These are phyloP conservation scores for Leccinum fallax DNA, from an alignment of 1,284 basidiomycete genomes.

Conservation along the genomic window DNA sequence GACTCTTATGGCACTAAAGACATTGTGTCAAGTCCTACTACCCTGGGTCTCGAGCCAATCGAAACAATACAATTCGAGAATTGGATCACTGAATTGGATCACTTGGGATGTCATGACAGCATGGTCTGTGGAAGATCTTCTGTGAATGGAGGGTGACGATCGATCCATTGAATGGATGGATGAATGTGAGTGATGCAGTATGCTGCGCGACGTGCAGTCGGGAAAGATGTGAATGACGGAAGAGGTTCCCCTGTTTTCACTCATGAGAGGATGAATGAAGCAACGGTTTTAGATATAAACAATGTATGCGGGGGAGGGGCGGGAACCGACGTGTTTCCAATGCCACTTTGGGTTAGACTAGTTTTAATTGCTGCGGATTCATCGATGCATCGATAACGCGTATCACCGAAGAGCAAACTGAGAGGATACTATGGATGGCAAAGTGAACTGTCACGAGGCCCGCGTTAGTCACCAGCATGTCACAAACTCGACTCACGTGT, in stretches of 20 bases:
- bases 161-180: background rate
- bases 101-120: background rate
- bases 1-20: background rate
- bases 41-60: conserved; percentile 9
- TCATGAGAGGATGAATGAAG: conserved; percentile 1
- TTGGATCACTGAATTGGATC: background rate
- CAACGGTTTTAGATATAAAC: background rate
- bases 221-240: background rate
- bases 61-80: conserved; percentile 20
- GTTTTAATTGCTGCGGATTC: conserved; percentile 13
- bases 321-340: conserved; percentile 15
- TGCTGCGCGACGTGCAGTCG: background rate
- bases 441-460: background rate
- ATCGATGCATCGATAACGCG: conserved; percentile 18
- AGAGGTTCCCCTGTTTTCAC: conserved; percentile 5
- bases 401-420: conserved; percentile 13
- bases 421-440: conserved; percentile 14
- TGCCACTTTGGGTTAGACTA: conserved; percentile 17
- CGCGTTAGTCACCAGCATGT: background rate
- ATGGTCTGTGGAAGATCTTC: background rate
- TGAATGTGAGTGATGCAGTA: background rate
- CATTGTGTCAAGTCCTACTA: background rate
- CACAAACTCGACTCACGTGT: background rate
- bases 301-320: background rate
- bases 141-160: conserved; percentile 16